Conservation (phyloP, 2,329 filamentous ascomycete species). For the Phoma sp. region DNA sequence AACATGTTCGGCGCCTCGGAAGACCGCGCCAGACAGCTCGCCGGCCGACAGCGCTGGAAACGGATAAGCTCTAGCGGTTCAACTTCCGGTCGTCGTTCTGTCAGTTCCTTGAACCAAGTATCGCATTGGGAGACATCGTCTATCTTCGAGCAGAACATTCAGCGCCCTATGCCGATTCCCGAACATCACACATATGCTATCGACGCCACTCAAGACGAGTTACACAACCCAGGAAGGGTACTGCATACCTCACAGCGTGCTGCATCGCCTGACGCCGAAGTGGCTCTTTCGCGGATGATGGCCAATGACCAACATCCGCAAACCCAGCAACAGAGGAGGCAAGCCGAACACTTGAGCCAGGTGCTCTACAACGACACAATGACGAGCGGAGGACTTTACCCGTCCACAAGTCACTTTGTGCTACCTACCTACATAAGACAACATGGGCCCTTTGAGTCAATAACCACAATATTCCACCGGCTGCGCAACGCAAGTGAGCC, state of each 20-base stretch:
- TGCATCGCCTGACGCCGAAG: constrained; percentile 6
- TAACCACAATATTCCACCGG: constrained; percentile 9
- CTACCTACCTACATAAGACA: constrained; percentile 1
- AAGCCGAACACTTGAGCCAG: constrained; percentile 34
- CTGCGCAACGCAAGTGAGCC: constrained; percentile 20
- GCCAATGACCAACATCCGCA: background rate
- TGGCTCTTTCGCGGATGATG: constrained; percentile 6
- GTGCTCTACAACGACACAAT: constrained; percentile 29
- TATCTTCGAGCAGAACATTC: constrained; percentile 13
- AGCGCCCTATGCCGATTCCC: background rate
- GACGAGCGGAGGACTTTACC: background rate
- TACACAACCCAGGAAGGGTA: background rate
- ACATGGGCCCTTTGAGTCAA: constrained; percentile 16
- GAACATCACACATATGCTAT: background rate
- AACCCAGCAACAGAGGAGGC: constrained; percentile 26
- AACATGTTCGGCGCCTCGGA: constrained; percentile 45
- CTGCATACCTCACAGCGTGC: background rate
- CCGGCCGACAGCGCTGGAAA: constrained; percentile 38
- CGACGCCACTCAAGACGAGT: background rate
- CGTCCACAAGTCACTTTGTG: constrained; percentile 8
- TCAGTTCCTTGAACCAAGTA: constrained; percentile 20
- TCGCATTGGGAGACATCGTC: constrained; percentile 10
- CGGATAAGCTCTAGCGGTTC: constrained; percentile 33
- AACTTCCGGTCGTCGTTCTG: constrained; percentile 21
- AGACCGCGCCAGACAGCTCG: constrained; percentile 44